phyloP scores from a whole-genome alignment of 2,329 filamentous ascomycete species.

The Rhynchosporium agropyri region DNA sequence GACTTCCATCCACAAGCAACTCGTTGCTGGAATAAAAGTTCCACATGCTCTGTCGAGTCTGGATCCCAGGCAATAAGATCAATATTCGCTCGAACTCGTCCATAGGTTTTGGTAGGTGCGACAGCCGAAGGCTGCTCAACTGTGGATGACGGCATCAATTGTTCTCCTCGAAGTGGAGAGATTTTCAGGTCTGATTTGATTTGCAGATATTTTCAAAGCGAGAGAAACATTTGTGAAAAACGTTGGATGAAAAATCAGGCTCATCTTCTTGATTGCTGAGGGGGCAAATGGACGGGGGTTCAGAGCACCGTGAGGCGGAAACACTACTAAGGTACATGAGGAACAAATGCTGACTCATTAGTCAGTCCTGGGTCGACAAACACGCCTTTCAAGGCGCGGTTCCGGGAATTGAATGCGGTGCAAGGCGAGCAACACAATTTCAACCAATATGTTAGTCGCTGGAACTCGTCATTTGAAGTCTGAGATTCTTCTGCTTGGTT shows the following conservation, averaged over 20 bases:
- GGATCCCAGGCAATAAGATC: slow-evolving; percentile 18
- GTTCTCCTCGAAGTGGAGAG: not conserved
- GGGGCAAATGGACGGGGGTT: too few relatives aligned
- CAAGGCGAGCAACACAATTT: too few relatives aligned
- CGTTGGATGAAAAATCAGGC: too few relatives aligned
- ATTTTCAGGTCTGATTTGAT: too few relatives aligned
- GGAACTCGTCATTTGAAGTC: too few relatives aligned
- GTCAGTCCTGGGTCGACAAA: not conserved
- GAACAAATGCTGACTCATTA: not conserved
- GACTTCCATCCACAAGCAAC: slow-evolving; percentile 20
- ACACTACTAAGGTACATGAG: not conserved
- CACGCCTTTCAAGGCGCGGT: not conserved
- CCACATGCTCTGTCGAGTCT: slow-evolving; percentile 15
- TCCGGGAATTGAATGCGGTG: too few relatives aligned
- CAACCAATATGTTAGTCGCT: too few relatives aligned
- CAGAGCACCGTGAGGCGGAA: too few relatives aligned
- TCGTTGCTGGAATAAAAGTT: slow-evolving; percentile 14
- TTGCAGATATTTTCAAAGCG: too few relatives aligned
- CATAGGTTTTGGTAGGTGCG: not conserved
- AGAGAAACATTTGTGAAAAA: too few relatives aligned
- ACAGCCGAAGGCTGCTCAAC: not conserved
- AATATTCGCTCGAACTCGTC: not conserved
- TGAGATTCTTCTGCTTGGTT: too few relatives aligned
- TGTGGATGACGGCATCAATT: slow-evolving; percentile 2
- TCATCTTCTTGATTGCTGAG: too few relatives aligned